Evolutionary conservation across 345 rosid genomes (phyloP).

Genomic region (Kernera saxatilis): DNA sequence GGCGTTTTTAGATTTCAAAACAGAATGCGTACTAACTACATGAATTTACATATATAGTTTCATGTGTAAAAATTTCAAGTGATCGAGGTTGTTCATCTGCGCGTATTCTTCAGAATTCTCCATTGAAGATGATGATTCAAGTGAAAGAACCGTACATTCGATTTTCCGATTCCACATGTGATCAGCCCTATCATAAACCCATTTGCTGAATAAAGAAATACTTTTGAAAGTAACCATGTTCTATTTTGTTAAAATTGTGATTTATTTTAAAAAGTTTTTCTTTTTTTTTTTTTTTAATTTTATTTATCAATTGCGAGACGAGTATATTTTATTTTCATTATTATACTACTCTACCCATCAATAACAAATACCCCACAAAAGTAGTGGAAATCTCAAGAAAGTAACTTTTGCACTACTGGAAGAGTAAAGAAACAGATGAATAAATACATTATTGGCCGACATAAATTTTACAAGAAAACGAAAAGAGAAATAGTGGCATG

Average conservation of each 20-base stretch:
- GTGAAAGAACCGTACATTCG: too few species aligned
- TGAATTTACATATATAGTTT: too few species aligned
- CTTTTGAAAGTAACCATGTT: neutral
- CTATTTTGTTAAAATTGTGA: neutral
- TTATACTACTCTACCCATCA: conserved; percentile 19
- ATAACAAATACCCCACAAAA: conserved; percentile 26
- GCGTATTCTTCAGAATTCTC: too few species aligned
- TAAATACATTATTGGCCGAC: conserved; percentile 22
- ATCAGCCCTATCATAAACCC: neutral
- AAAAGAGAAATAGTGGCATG: conserved; percentile 13
- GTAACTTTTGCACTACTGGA: conserved; percentile 22
- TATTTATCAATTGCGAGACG: conserved; percentile 9
- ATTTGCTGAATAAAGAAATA: neutral
- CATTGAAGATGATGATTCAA: too few species aligned
- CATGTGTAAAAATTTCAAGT: too few species aligned
- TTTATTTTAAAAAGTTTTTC: too few species aligned
- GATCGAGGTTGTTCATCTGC: too few species aligned
- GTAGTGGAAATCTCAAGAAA: conserved; percentile 27
- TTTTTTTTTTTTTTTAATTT: too few species aligned
- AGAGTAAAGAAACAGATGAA: conserved; percentile 21
- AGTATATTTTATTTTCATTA: conserved; percentile 9
- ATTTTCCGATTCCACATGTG: too few species aligned
- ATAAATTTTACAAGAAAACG: neutral
- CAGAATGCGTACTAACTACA: too few species aligned
- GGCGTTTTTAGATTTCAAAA: too few species aligned